Evolutionary conservation across 768 basidiomycete genomes (phyloP), one percentile per base, ranked within the genome.

Genomic region (Phlebiopsis gigantea): DNA sequence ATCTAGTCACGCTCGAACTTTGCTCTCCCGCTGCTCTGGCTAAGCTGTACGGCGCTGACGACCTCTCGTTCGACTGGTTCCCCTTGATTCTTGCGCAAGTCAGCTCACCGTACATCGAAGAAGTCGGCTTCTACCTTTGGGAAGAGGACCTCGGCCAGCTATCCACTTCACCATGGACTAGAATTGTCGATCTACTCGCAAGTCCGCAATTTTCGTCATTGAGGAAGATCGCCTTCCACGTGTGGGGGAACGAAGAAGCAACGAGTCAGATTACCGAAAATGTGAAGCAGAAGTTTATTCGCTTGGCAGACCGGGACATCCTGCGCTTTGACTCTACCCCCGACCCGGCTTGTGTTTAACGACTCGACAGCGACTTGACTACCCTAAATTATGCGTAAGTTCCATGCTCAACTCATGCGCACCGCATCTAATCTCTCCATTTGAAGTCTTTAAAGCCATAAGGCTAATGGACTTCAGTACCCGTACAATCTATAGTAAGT

Each of bases 11-110:
- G 2, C 45, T 61, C 24, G 60, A 61, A 26, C 57, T 61, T 19
- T 54, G 60, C 53, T 61, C 60, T 7, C 60, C 60, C 15, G 57
- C 60, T 17, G 51, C 52, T 21, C 58, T 51, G 41, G 46, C 60
- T 9, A 46, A 42, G 2, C 31, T 55, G 29, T 58, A 61, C 34
- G 57, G 54, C 17, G 53, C 57, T 5, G 60, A 61, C 42, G 57
- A 61, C 49, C 19, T 56, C 10, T 57, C 57, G 10, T 57, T 58
- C 49, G 53, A 12, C 7, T 61, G 60, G 60, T 54, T 58, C 41
- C 53, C 60, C 26, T 31, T 30, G 22, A 50, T 58, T 48, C 60
- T 61, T 22, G 26, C 46, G n/a, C 46, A 54, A 24, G 49, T 58
- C 24, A 28, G 22, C 19, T 58, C 60, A 6, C 34, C 57, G 14